phyloP scores from a whole-genome alignment of 2,329 filamentous ascomycete species.

The Fusarium avenaceum region DNA sequence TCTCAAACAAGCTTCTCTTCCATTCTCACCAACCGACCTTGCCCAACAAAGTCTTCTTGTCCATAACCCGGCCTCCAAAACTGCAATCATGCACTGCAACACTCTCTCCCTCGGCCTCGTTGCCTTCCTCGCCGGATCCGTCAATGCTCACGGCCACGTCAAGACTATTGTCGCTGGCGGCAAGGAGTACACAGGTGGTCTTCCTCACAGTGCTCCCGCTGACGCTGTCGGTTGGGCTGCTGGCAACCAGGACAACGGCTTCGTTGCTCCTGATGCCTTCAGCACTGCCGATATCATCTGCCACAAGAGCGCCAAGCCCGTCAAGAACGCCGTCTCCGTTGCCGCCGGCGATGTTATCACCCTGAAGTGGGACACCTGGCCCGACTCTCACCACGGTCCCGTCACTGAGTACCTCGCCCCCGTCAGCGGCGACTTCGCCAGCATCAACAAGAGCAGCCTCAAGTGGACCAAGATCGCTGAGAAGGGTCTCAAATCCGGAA shows the following conservation, averaged over 20 bases:
- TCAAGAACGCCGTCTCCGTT: slow-evolving; percentile 59
- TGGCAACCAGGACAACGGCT: slow-evolving; percentile 58
- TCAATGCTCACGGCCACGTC: slow-evolving; percentile 51
- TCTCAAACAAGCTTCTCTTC: slow-evolving; percentile 16
- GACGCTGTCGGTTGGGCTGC: slow-evolving; percentile 55
- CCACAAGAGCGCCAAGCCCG: slow-evolving; percentile 59
- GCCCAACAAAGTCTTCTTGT: background rate
- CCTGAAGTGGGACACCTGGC: slow-evolving; percentile 75
- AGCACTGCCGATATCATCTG: slow-evolving; percentile 62
- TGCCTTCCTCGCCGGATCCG: slow-evolving; percentile 46
- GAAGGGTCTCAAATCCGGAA: slow-evolving; percentile 63
- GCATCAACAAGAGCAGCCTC: slow-evolving; percentile 64
- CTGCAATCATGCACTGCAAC: slow-evolving; percentile 24
- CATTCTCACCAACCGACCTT: slow-evolving; percentile 8
- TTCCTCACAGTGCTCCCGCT: slow-evolving; percentile 47
- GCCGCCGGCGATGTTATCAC: slow-evolving; percentile 71
- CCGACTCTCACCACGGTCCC: slow-evolving; percentile 72
- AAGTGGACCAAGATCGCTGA: slow-evolving; percentile 72
- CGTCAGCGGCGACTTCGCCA: slow-evolving; percentile 64
- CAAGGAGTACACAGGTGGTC: slow-evolving; percentile 51
- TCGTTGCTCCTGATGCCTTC: slow-evolving; percentile 60
- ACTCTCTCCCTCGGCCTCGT: slow-evolving; percentile 33
- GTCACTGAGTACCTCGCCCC: slow-evolving; percentile 72
- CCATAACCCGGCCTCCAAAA: slow-evolving; percentile 8
- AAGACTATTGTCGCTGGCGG: slow-evolving; percentile 45